Percentiles rank a stretch among this genome's conserved stretches.
phyloP scores from a whole-genome alignment of 108 stramenopile genomes.

The Cyclostephanos invisitatus region DNA sequence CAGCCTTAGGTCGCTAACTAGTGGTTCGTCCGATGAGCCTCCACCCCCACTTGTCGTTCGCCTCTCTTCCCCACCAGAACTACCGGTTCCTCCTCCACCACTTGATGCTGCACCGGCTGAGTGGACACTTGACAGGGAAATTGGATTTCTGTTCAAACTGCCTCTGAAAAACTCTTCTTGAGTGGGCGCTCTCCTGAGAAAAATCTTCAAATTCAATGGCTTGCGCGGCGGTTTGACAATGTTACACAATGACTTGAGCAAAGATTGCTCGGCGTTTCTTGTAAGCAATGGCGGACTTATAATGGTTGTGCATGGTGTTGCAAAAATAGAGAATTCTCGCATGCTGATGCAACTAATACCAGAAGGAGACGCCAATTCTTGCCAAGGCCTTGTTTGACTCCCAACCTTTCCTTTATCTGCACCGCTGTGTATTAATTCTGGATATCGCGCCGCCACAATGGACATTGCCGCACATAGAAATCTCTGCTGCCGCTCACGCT shows the following conservation, averaged over 20 bases:
- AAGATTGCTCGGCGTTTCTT: slow-evolving; percentile 48
- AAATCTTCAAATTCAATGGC: slow-evolving; percentile 78
- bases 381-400: slow-evolving; percentile 1
- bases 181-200: slow-evolving; percentile 78
- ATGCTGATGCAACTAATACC: not conserved
- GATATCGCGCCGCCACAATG: slow-evolving; percentile 57
- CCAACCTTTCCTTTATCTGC: not conserved
- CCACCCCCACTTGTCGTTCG: not conserved
- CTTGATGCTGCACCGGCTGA: slow-evolving; percentile 24
- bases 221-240: slow-evolving; percentile 81
- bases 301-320: slow-evolving; percentile 12
- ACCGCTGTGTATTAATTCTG: slow-evolving; percentile 13
- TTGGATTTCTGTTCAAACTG: slow-evolving; percentile 70
- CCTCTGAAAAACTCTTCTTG: slow-evolving; percentile 90
- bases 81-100: slow-evolving; percentile 14
- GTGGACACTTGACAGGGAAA: slow-evolving; percentile 54
- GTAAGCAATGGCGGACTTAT: slow-evolving; percentile 35
- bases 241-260: slow-evolving; percentile 60
- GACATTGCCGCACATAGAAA: slow-evolving; percentile 66
- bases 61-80: not conserved
- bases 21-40: slow-evolving; percentile 56
- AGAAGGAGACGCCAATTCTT: not conserved
- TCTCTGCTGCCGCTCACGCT: slow-evolving; percentile 52
- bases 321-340: not conserved
- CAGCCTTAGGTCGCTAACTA: slow-evolving; percentile 69